Conservation (phyloP, 2,329 filamentous ascomycete species). For the Alternaria sp. region DNA sequence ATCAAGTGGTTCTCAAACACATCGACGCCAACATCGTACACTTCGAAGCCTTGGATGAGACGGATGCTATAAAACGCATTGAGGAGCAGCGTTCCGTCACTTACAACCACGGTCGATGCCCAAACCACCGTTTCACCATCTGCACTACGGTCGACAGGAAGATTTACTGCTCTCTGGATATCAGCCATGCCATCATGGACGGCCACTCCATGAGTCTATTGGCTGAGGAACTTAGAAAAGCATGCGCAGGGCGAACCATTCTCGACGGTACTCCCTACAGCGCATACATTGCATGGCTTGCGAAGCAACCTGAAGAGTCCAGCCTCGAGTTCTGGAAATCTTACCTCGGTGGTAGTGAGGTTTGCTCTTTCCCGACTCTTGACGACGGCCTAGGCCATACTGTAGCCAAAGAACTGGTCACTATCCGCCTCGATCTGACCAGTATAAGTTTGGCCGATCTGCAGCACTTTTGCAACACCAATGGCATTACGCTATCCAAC, state of each 20-base stretch:
- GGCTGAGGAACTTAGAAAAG: constrained; percentile 34
- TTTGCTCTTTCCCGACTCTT: constrained; percentile 42
- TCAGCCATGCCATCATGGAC: constrained; percentile 47
- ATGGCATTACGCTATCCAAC: constrained; percentile 58
- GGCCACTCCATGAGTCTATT: constrained; percentile 44
- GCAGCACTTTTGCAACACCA: constrained; percentile 49
- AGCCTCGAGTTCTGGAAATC: constrained; percentile 43
- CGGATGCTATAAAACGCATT: constrained; percentile 28
- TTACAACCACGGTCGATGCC: constrained; percentile 32
- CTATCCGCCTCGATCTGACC: constrained; percentile 38
- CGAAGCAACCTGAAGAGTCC: constrained; percentile 29
- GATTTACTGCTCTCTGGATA: constrained; percentile 41
- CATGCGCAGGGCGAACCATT: constrained; percentile 31
- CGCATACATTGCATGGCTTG: constrained; percentile 41
- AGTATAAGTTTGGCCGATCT: constrained; percentile 35
- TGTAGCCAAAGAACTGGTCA: constrained; percentile 28
- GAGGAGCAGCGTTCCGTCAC: constrained; percentile 29
- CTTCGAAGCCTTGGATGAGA: constrained; percentile 26
- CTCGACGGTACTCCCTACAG: constrained; percentile 39
- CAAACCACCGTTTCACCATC: constrained; percentile 43
- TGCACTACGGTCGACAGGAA: constrained; percentile 30
- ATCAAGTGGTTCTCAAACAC: constrained; percentile 40
- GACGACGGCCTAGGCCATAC: constrained; percentile 25
- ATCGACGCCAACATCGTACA: constrained; percentile 34
- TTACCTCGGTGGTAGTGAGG: constrained; percentile 38